A percentile compares a stretch with the other conserved stretches of the same genome.
These are phyloP conservation scores for Exophiala sp. DNA, from an alignment of 2,329 filamentous ascomycete species.

Conservation along the genomic window DNA sequence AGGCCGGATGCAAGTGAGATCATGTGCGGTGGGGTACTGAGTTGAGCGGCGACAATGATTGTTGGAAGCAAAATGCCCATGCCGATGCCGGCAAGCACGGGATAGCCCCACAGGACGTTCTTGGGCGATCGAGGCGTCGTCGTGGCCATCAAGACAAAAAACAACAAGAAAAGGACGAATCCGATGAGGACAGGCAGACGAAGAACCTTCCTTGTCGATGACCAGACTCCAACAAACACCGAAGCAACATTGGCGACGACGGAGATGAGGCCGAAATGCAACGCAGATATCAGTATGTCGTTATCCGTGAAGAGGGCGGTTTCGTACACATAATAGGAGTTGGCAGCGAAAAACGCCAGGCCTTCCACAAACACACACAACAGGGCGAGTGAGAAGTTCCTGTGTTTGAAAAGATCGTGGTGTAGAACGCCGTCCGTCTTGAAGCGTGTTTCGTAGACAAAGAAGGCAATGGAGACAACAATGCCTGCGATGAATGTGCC, in stretches of 20 bases:
- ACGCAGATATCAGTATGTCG: conserved; percentile 1
- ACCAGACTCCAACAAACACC: no score
- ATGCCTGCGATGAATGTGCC: conserved; percentile 45
- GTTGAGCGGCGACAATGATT: conserved; percentile 7
- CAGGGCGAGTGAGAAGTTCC: conserved; percentile 58
- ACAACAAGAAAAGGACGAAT: conserved; percentile 1
- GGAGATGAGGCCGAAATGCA: conserved; percentile 16
- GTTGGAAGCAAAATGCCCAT: conserved; percentile 7
- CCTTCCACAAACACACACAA: conserved; percentile 58
- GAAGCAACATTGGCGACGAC: neutral
- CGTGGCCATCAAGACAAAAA: conserved; percentile 7
- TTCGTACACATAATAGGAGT: conserved; percentile 28
- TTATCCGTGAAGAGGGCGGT: conserved; percentile 10
- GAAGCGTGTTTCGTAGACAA: conserved; percentile 54
- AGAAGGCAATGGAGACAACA: conserved; percentile 38
- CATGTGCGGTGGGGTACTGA: conserved; percentile 6
- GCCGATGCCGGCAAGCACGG: conserved; percentile 8
- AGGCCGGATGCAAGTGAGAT: conserved; percentile 12
- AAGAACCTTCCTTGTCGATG: no score
- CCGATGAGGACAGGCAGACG: no score
- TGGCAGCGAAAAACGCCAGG: conserved; percentile 61
- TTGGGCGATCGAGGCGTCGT: neutral
- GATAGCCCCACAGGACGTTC: conserved; percentile 12
- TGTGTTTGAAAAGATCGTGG: conserved; percentile 51
- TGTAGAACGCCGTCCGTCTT: conserved; percentile 47